Evolutionary conservation across 805 yeast genomes (phyloP).

Genomic region (Candida xyloterini): DNA sequence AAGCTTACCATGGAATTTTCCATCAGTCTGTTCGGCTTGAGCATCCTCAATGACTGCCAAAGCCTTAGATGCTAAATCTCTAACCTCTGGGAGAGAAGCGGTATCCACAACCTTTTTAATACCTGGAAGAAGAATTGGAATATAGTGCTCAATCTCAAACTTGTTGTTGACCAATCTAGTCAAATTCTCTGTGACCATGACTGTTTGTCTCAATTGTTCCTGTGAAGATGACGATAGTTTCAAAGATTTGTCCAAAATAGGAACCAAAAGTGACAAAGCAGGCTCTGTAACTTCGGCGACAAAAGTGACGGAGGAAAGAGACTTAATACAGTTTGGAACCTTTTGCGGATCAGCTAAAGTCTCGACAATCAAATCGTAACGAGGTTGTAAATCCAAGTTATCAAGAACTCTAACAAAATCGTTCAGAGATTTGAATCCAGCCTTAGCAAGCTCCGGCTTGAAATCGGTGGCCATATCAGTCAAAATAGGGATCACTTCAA

Average conservation of each 20-base stretch:
- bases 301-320: conserved; percentile 89
- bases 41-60: conserved; percentile 78
- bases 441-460: conserved; percentile 91
- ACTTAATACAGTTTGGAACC: conserved; percentile 84
- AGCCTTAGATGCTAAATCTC: conserved; percentile 90
- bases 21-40: conserved; percentile 62
- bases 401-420: conserved; percentile 79
- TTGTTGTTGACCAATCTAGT: conserved; percentile 93
- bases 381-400: conserved; percentile 86
- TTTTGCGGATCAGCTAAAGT: conserved; percentile 88
- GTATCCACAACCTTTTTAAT: conserved; percentile 81
- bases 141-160: conserved; percentile 81
- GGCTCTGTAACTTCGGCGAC: conserved; percentile 99
- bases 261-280: conserved; percentile 83
- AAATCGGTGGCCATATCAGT: conserved; percentile 92
- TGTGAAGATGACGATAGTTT: conserved; percentile 86
- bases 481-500: conserved; percentile 74
- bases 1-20: conserved; percentile 75
- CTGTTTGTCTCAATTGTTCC: conserved; percentile 95
- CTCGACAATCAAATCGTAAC: conserved; percentile 78
- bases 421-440: conserved; percentile 68
- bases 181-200: conserved; percentile 90
- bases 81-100: conserved; percentile 94
- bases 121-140: conserved; percentile 89
- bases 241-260: conserved; percentile 86